Conservation (phyloP, 2,329 filamentous ascomycete genomes). For the Penicillium carneum region DNA sequence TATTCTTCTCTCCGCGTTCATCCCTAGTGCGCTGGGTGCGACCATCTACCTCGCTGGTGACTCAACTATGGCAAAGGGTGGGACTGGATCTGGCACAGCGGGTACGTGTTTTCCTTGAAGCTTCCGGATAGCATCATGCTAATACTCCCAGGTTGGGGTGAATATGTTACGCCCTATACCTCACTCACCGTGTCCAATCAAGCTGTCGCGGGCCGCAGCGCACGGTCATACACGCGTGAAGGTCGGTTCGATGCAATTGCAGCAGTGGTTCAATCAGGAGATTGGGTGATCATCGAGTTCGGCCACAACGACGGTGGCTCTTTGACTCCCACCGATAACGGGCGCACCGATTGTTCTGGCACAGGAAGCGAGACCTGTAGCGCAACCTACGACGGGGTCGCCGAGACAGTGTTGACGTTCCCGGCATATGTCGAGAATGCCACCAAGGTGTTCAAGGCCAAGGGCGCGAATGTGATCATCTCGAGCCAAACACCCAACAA, state of each 20-base stretch:
- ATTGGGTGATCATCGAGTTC: slow-evolving; percentile 75
- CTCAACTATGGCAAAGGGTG: slow-evolving; percentile 45
- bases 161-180: slow-evolving; percentile 63
- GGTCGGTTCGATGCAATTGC: slow-evolving; percentile 68
- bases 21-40: slow-evolving; percentile 35
- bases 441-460: slow-evolving; percentile 60
- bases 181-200: slow-evolving; percentile 65
- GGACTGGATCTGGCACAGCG: slow-evolving; percentile 34
- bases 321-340: slow-evolving; percentile 64
- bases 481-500: slow-evolving; percentile 69
- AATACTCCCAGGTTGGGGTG: slow-evolving; percentile 64
- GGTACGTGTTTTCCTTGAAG: slow-evolving; percentile 25
- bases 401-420: slow-evolving; percentile 67
- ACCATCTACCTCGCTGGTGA: slow-evolving; percentile 46
- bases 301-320: slow-evolving; percentile 75
- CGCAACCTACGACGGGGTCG: slow-evolving; percentile 59
- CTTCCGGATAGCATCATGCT: neutral
- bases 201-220: slow-evolving; percentile 70
- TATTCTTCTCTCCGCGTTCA: slow-evolving; percentile 29
- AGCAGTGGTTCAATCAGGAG: slow-evolving; percentile 61
- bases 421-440: slow-evolving; percentile 67
- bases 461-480: slow-evolving; percentile 68
- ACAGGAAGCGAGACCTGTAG: slow-evolving; percentile 62
- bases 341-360: slow-evolving; percentile 66
- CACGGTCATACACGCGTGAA: slow-evolving; percentile 71